Base-by-base conservation (phyloP, 768 basidiomycete species). In the Macrocybe gigantea region DNA sequence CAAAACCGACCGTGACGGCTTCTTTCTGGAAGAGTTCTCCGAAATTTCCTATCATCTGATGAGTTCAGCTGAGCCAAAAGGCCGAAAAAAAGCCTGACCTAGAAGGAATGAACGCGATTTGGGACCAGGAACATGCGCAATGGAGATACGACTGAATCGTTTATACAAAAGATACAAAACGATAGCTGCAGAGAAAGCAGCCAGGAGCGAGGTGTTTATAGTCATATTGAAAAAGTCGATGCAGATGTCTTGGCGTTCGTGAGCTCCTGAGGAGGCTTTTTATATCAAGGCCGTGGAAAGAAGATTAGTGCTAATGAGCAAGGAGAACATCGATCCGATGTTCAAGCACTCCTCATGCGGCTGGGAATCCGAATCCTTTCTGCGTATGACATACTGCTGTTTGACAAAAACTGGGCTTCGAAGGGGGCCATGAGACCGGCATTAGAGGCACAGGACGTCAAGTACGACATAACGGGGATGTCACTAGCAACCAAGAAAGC, bases 11-110 rank as follows among this genome's bases (percentile, higher is more conserved):
- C 42, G 67, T 66, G 8, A 70, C 78, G 9, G 70, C 77, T 57
- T 78, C 69, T 48, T 71, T 72, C 50, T 75, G 75, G 50, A 76
- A 73, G 37, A 75, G 58, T 52, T 79, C 72, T 15, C 66, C 66
- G n/a, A 79, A 60, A 48, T 76, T 74, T 10, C 79, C 79, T 80
- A 50, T 12, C 34, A 35, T 5, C 14, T 30, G 30, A 37, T 33
- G 35, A 30, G 22, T 49, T 11, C 10, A 33, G 22, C 32, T 1
- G 7, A 39, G n/a, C 14, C 6, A 11, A 14, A 15, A 33, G 15
- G 35, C 22, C 15, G 5, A 45, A 13, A 15, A 12, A 10, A n/a
- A 37, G 30, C 29, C 14, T 39, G 51, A 74, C 78, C 78, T 22
- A 79, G 68, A 11, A 68, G 47, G 51, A 74, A 79, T 3, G 78